These are phyloP conservation scores for Thielaviopsis populi DNA, from an alignment of 2,329 filamentous ascomycete genomes.

Conservation along the genomic window DNA sequence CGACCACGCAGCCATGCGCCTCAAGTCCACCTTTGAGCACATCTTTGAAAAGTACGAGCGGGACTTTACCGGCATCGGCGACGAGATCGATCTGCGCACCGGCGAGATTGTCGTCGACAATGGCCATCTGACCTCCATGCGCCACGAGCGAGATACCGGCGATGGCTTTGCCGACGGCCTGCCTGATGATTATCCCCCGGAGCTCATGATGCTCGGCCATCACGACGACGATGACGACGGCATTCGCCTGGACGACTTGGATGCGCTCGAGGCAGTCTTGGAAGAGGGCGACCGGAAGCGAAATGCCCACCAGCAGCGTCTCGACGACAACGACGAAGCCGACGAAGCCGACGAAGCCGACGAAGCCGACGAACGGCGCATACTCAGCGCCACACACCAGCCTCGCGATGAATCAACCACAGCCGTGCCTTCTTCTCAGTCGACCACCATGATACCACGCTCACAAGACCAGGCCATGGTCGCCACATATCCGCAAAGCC, in stretches of 20 bases:
- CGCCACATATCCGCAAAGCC: background rate
- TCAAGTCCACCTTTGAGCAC: slow-evolving; percentile 72
- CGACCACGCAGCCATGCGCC: slow-evolving; percentile 49
- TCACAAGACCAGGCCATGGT: background rate
- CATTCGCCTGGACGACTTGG: slow-evolving; percentile 23
- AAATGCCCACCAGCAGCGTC: background rate
- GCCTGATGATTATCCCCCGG: slow-evolving; percentile 14
- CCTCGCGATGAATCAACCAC: background rate
- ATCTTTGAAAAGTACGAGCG: slow-evolving; percentile 81
- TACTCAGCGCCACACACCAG: background rate
- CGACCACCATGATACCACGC: background rate
- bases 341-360: background rate
- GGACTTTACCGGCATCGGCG: slow-evolving; percentile 69
- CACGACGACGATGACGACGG: slow-evolving; percentile 26
- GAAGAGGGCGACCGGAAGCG: background rate
- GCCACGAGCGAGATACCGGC: slow-evolving; percentile 37
- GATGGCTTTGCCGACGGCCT: slow-evolving; percentile 21
- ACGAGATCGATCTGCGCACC: slow-evolving; percentile 76
- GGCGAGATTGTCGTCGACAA: slow-evolving; percentile 80
- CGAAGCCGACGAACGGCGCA: background rate
- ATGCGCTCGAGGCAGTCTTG: slow-evolving; percentile 6
- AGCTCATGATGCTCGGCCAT: slow-evolving; percentile 20
- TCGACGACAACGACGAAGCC: background rate
- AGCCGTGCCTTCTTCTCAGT: background rate
- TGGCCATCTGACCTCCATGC: slow-evolving; percentile 59